Evolutionary conservation across 768 basidiomycete genomes (phyloP).

Genomic region (Tulasnella sp.): DNA sequence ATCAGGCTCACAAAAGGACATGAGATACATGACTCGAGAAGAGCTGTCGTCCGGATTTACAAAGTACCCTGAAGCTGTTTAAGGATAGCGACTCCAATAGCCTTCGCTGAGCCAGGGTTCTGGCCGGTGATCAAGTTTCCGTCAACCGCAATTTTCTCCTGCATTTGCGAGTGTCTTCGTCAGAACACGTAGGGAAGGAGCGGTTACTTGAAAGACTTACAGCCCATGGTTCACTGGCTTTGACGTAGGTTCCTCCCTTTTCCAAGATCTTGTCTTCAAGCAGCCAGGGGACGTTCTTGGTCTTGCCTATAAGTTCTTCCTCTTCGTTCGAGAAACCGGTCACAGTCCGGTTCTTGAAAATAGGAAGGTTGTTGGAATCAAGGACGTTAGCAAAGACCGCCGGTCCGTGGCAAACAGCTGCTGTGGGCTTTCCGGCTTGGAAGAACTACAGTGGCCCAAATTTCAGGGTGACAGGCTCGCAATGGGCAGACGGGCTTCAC

Average conservation of each 20-base stretch:
- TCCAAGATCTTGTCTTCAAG: slow-evolving; percentile 56
- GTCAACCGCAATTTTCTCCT: slow-evolving; percentile 15
- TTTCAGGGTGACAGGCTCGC: background rate
- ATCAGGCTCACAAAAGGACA: too few species aligned
- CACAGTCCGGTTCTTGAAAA: slow-evolving; percentile 49
- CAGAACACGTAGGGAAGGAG: background rate
- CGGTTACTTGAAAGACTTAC: slow-evolving; percentile 35
- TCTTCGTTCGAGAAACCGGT: slow-evolving; percentile 71
- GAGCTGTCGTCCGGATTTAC: too few species aligned
- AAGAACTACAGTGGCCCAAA: slow-evolving; percentile 44
- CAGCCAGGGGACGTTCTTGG: slow-evolving; percentile 57
- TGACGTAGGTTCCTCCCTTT: slow-evolving; percentile 61
- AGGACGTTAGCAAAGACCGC: slow-evolving; percentile 56
- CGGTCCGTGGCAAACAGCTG: slow-evolving; percentile 77
- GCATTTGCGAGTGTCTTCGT: too few species aligned
- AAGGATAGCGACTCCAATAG: slow-evolving; percentile 9
- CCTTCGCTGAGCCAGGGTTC: slow-evolving; percentile 17
- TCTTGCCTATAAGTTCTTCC: slow-evolving; percentile 43
- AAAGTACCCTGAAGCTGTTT: background rate
- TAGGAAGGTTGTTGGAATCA: slow-evolving; percentile 51
- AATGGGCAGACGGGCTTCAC: slow-evolving; percentile 31
- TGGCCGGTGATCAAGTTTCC: slow-evolving; percentile 18
- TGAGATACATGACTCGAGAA: too few species aligned
- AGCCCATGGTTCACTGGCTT: slow-evolving; percentile 48
- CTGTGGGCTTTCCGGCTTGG: slow-evolving; percentile 52